Conservation (phyloP, 495 filamentous ascomycete species). For the Talaromyces nanjingensis region DNA sequence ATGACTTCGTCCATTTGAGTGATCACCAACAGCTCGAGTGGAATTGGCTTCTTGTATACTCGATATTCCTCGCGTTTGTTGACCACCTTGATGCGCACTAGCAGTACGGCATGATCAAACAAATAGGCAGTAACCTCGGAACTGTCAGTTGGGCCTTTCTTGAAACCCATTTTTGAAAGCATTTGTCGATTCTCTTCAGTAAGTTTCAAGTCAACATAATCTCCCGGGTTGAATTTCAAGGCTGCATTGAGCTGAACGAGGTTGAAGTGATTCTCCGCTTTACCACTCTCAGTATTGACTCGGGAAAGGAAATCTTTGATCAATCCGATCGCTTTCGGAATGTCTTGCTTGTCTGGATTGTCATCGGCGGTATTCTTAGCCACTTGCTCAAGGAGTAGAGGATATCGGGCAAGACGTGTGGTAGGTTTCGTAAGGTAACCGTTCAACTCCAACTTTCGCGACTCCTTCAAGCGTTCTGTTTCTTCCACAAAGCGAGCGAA, state of each 20-base stretch:
- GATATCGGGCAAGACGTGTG: slow-evolving; percentile 91
- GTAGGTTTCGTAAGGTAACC: slow-evolving; percentile 98
- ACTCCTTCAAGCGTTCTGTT: slow-evolving; percentile 92
- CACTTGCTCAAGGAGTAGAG: slow-evolving; percentile 86
- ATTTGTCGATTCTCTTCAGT: slow-evolving; percentile 91
- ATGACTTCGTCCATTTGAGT: slow-evolving; percentile 94
- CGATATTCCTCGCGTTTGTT: slow-evolving; percentile 93
- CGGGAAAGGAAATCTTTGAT: slow-evolving; percentile 82
- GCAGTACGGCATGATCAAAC: slow-evolving; percentile 90
- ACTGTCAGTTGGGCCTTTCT: slow-evolving; percentile 81
- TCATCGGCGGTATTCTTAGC: slow-evolving; percentile 80
- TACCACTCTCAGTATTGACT: slow-evolving; percentile 93
- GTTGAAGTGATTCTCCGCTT: slow-evolving; percentile 97
- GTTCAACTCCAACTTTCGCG: slow-evolving; percentile 93
- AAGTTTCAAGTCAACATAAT: slow-evolving; percentile 89
- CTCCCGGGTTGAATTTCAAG: slow-evolving; percentile 77
- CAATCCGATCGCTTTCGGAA: slow-evolving; percentile 75
- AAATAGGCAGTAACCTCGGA: slow-evolving; percentile 89
- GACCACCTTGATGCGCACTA: slow-evolving; percentile 79
- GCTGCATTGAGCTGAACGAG: slow-evolving; percentile 83
- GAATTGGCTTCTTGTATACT: slow-evolving; percentile 93
- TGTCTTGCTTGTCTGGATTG: slow-evolving; percentile 82
- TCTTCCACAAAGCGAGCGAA: slow-evolving; percentile 95
- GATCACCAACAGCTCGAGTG: slow-evolving; percentile 87
- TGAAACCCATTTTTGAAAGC: slow-evolving; percentile 84